Conservation (phyloP, 768 basidiomycete species). For the Leucosporidium scottii region DNA sequence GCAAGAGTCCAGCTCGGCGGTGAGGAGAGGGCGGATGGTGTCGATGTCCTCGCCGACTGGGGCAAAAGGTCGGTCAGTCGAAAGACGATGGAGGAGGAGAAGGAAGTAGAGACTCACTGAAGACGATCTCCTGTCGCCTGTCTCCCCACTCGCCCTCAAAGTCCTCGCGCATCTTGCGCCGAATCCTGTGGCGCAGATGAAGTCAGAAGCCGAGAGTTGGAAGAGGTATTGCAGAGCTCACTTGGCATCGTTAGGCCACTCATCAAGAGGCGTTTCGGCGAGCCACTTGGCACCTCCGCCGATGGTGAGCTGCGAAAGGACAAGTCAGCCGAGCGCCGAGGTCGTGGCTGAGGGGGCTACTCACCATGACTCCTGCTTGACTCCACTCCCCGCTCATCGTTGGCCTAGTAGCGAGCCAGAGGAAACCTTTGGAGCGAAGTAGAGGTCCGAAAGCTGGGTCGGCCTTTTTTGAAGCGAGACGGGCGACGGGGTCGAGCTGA, state of each 20-base stretch:
- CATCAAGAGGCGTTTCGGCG: slow-evolving; percentile 34
- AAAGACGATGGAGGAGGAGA: not conserved
- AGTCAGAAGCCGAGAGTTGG: not conserved
- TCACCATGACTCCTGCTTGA: slow-evolving; percentile 37
- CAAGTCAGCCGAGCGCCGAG: too few relatives aligned
- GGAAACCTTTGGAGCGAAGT: slow-evolving; percentile 41
- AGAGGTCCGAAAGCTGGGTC: slow-evolving; percentile 38
- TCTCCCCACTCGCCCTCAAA: slow-evolving; percentile 43
- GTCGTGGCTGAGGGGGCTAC: too few relatives aligned
- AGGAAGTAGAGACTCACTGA: not conserved
- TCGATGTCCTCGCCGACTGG: slow-evolving; percentile 32
- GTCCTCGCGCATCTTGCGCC: slow-evolving; percentile 39
- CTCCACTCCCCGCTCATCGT: slow-evolving; percentile 40
- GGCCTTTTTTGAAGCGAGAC: slow-evolving; percentile 37
- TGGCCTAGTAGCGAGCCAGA: slow-evolving; percentile 42
- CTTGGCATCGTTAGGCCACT: slow-evolving; percentile 39
- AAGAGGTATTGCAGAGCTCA: slow-evolving; percentile 8
- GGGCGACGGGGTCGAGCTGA: slow-evolving; percentile 38
- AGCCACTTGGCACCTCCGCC: slow-evolving; percentile 40
- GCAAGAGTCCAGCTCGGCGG: slow-evolving; percentile 35
- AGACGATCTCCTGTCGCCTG: slow-evolving; percentile 35
- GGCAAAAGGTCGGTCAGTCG: not conserved
- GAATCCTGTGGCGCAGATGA: slow-evolving; percentile 8
- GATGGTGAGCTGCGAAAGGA: slow-evolving; percentile 38
- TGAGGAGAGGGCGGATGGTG: slow-evolving; percentile 32